Conservation (phyloP, 2,329 filamentous ascomycete species). For the Mycocentrospora acerina region DNA sequence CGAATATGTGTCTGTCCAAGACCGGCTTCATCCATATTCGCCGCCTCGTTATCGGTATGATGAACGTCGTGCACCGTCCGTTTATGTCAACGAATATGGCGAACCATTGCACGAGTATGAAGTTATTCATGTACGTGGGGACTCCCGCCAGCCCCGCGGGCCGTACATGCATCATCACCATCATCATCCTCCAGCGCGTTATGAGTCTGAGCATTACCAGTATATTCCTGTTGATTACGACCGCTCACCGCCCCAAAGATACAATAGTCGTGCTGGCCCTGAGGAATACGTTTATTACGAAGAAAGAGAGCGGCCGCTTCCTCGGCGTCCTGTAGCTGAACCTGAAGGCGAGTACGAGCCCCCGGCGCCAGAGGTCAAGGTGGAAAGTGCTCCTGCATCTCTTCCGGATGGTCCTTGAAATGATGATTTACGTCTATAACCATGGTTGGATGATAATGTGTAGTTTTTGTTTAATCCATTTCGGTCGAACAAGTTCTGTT, state of each 20-base stretch:
- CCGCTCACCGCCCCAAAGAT: conserved; percentile 24
- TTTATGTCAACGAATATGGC: conserved; percentile 38
- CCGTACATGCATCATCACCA: conserved; percentile 17
- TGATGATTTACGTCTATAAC: not conserved
- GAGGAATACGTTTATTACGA: conserved; percentile 37
- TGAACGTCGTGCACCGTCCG: conserved; percentile 26
- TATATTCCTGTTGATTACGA: conserved; percentile 35
- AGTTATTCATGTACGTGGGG: conserved; percentile 33
- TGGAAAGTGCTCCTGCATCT: conserved; percentile 9
- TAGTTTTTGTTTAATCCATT: too few species aligned
- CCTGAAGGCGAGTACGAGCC: conserved; percentile 26
- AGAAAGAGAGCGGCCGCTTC: conserved; percentile 27
- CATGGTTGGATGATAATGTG: not conserved
- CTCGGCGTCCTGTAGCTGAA: conserved; percentile 24
- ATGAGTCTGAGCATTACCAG: conserved; percentile 31
- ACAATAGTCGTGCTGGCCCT: conserved; percentile 18
- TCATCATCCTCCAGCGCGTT: conserved; percentile 22
- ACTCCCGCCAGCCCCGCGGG: conserved; percentile 20
- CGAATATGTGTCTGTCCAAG: conserved; percentile 39
- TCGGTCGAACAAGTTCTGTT: too few species aligned
- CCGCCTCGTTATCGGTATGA: conserved; percentile 35
- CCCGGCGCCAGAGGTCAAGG: conserved; percentile 17
- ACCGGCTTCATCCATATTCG: conserved; percentile 31
- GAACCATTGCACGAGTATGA: conserved; percentile 33
- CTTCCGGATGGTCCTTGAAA: conserved; percentile 4